Conservation (phyloP, 2,329 filamentous ascomycete genomes). For the Scytalidium lignicola region DNA sequence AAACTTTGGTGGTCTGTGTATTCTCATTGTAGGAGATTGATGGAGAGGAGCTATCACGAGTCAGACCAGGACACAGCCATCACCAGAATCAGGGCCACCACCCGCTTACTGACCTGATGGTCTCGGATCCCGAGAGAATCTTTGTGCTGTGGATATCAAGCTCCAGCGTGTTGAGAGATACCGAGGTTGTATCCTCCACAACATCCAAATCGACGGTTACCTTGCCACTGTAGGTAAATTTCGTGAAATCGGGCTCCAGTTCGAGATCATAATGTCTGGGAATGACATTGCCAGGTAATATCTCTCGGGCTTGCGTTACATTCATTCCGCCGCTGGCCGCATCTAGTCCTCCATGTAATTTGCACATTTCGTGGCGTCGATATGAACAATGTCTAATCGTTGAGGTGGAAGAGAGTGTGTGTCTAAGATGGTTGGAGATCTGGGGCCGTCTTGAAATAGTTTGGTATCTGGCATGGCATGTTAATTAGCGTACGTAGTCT, state of each 20-base stretch:
- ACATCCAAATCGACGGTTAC: constrained; percentile 87
- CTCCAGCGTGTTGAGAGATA: constrained; percentile 84
- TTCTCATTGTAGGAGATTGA: constrained; percentile 70
- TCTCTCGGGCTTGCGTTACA: constrained; percentile 66
- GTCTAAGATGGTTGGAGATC: constrained; percentile 12
- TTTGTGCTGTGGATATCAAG: constrained; percentile 74
- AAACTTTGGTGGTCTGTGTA: constrained; percentile 75
- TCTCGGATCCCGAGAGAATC: constrained; percentile 55
- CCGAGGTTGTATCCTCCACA: constrained; percentile 73
- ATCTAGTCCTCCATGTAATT: constrained; percentile 50
- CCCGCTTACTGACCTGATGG: constrained; percentile 35
- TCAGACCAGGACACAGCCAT: constrained; percentile 13
- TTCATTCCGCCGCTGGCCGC: constrained; percentile 51
- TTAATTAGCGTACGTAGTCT: not conserved
- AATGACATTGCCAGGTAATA: constrained; percentile 87
- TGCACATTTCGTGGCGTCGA: constrained; percentile 65
- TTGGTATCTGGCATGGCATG: constrained; percentile 11
- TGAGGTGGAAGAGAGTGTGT: constrained; percentile 15
- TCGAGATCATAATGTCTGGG: constrained; percentile 90
- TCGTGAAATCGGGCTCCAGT: constrained; percentile 84
- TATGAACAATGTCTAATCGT: constrained; percentile 63
- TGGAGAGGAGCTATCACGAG: constrained; percentile 53
- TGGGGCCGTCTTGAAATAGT: constrained; percentile 17
- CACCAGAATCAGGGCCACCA: constrained; percentile 1
- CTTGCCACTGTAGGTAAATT: constrained; percentile 79